A percentile compares a stretch with the other conserved stretches of the same genome.
These are phyloP conservation scores for Fusarium pilosicola DNA, from an alignment of 2,329 filamentous ascomycete genomes.

Conservation along the genomic window DNA sequence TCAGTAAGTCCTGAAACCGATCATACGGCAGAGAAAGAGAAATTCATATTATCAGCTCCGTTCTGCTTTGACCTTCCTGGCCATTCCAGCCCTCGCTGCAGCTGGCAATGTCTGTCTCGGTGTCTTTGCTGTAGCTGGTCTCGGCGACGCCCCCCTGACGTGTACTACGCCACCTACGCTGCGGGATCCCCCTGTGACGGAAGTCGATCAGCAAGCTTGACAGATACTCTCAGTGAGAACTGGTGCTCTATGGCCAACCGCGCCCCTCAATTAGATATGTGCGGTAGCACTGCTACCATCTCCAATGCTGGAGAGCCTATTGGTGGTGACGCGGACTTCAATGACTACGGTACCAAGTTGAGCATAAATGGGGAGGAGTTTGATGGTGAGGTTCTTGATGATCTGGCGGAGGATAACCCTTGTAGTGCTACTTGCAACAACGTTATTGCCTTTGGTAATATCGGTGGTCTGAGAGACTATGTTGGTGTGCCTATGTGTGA, in stretches of 20 bases:
- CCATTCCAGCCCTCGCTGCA: neutral
- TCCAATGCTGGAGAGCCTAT: neutral
- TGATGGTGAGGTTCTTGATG: neutral
- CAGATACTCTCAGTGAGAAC: neutral
- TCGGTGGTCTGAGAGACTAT: neutral
- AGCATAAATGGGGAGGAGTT: neutral
- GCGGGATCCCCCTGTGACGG: neutral
- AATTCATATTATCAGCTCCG: neutral
- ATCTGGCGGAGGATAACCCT: neutral
- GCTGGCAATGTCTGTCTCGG: neutral
- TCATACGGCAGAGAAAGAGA: too few species aligned
- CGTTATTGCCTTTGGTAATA: neutral
- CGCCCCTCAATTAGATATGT: neutral
- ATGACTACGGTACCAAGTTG: neutral
- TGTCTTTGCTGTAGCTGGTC: neutral
- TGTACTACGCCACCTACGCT: neutral
- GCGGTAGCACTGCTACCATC: neutral
- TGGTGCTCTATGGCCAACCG: neutral
- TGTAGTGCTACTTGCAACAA: neutral
- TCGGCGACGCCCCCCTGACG: neutral
- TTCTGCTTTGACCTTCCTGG: fast-evolving
- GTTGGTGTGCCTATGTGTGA: neutral
- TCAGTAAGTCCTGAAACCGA: neutral
- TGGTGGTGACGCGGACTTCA: neutral
- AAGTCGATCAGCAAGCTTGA: neutral